A percentile compares a stretch with the other conserved stretches of the same genome.
phyloP scores from a whole-genome alignment of 805 yeast genomes.

The Clavispora asparagi region DNA sequence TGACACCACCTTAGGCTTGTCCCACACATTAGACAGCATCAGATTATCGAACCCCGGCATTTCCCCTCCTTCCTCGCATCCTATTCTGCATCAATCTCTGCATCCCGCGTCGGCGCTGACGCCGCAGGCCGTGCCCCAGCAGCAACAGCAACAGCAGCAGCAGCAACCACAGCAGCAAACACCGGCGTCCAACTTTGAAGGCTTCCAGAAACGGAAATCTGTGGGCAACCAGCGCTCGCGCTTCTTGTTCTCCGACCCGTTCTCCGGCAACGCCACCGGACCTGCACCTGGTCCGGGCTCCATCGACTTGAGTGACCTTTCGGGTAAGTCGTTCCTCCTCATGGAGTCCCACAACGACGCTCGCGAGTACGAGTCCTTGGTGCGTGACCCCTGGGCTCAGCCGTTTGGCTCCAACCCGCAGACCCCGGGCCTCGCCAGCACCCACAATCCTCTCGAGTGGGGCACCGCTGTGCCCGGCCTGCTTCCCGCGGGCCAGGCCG shows the following conservation, averaged over 20 bases:
- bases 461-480: conserved; percentile 3
- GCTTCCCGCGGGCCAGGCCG: conserved; percentile 8
- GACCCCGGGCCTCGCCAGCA: conserved; percentile 27
- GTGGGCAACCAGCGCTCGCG: conserved; percentile 59
- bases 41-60: conserved; percentile 23
- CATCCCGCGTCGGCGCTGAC: conserved; percentile 4
- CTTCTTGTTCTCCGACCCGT: conserved; percentile 65
- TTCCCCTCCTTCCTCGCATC: conserved; percentile 28
- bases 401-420: conserved; percentile 31
- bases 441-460: conserved; percentile 13
- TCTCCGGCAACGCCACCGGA: conserved; percentile 17
- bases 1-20: conserved; percentile 17
- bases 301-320: conserved; percentile 31
- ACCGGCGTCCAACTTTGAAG: conserved; percentile 6
- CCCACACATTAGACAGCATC: conserved; percentile 21
- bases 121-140: conserved; percentile 1
- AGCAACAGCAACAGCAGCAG: conserved; percentile 1
- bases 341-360: conserved; percentile 45
- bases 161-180: conserved; percentile 8
- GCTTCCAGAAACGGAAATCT: conserved; percentile 46
- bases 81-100: conserved; percentile 3
- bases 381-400: conserved; percentile 42
- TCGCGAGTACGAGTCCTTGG: conserved; percentile 42
- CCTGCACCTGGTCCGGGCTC: conserved; percentile 17
- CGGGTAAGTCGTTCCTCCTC: conserved; percentile 40